These are phyloP conservation scores for Candida ovalis DNA, from an alignment of 805 yeast species.

Conservation along the genomic window DNA sequence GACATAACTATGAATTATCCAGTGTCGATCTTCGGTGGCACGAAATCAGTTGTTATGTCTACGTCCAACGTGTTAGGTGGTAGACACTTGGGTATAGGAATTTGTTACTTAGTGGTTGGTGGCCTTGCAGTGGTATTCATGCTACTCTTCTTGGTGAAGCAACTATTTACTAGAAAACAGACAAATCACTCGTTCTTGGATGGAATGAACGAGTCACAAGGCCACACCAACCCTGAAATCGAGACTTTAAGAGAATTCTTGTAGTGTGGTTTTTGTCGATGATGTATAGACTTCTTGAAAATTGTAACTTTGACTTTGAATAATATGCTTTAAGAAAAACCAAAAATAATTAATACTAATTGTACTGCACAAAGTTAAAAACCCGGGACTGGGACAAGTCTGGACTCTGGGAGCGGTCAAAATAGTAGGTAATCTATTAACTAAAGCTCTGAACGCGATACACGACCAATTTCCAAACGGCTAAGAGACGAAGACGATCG, in stretches of 20 bases:
- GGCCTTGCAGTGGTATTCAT: constrained; percentile 70
- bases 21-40: constrained; percentile 80
- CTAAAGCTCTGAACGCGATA: too few species aligned
- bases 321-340: neutral
- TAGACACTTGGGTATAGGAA: constrained; percentile 76
- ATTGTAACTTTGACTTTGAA: neutral
- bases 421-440: too few species aligned
- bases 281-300: neutral
- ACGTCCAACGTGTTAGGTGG: constrained; percentile 87
- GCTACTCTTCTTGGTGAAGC: constrained; percentile 71
- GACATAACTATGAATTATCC: constrained; percentile 77
- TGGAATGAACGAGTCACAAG: constrained; percentile 15
- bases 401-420: too few species aligned
- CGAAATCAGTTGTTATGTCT: constrained; percentile 75
- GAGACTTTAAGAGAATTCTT: constrained; percentile 18
- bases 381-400: neutral
- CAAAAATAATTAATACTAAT: neutral
- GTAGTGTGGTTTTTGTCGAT: constrained; percentile 9
- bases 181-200: constrained; percentile 29
- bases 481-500: too few species aligned
- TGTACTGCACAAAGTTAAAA: neutral
- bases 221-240: constrained; percentile 2
- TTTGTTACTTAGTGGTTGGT: constrained; percentile 82
- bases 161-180: constrained; percentile 48
- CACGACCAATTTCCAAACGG: too few species aligned